These are phyloP conservation scores for Scedosporium apiospermum DNA, from an alignment of 2,329 filamentous ascomycete species.

Conservation along the genomic window DNA sequence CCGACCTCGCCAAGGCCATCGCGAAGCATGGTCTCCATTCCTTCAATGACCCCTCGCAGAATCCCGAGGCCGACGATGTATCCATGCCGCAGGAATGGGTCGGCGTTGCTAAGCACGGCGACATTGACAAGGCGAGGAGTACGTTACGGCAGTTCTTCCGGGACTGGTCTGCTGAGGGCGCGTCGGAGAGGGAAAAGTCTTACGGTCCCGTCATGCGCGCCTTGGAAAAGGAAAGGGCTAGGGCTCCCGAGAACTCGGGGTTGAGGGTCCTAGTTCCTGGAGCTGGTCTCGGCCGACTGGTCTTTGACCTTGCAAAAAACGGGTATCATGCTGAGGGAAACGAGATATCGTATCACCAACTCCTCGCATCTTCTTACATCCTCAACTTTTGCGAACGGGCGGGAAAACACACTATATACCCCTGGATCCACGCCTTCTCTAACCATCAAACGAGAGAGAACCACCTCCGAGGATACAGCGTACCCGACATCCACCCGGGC, in stretches of 20 bases:
- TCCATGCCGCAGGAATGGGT: conserved; percentile 56
- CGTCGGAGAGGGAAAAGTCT: conserved; percentile 62
- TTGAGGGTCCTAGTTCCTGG: conserved; percentile 76
- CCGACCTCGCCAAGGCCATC: conserved; percentile 71
- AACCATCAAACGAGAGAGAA: conserved; percentile 67
- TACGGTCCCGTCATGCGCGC: conserved; percentile 65
- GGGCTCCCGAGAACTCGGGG: conserved; percentile 22
- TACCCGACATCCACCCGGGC: conserved; percentile 75
- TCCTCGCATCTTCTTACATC: conserved; percentile 74
- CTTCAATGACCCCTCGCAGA: conserved; percentile 44
- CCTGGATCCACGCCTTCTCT: conserved; percentile 81
- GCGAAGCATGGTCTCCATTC: conserved; percentile 57
- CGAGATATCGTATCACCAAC: conserved; percentile 92
- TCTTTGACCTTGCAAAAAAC: conserved; percentile 70
- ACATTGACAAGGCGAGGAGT: conserved; percentile 85
- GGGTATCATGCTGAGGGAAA: conserved; percentile 80
- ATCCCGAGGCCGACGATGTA: conserved; percentile 26
- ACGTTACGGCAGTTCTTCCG: conserved; percentile 90
- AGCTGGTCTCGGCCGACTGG: conserved; percentile 76
- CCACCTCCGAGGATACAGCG: conserved; percentile 62
- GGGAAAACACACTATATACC: conserved; percentile 64
- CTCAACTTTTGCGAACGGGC: conserved; percentile 56
- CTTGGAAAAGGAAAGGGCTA: conserved; percentile 41
- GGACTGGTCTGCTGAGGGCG: conserved; percentile 81
- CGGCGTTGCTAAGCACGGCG: conserved; percentile 58